Percentiles rank a stretch among this genome's conserved stretches.
Conservation (phyloP, 1,139 yeast genomes). For the Saccharomycopsis hybrid region DNA sequence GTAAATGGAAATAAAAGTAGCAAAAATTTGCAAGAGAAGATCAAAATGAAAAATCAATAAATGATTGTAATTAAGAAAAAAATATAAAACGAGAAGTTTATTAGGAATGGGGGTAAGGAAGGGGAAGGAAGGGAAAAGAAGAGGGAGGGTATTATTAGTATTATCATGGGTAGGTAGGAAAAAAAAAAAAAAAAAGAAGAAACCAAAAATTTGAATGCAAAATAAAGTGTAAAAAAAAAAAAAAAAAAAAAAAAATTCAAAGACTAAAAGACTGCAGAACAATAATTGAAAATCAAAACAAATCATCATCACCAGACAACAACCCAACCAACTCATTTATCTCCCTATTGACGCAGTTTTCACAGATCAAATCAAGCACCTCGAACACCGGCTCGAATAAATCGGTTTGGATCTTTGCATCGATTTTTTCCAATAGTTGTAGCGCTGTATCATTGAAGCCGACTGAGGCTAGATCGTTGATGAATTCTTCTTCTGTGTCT, state of each 20-base stretch:
- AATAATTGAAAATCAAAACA: too few species aligned
- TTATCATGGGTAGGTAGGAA: too few species aligned
- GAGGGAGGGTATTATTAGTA: too few species aligned
- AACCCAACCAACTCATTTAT: slow-evolving; percentile 1
- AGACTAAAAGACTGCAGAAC: too few species aligned
- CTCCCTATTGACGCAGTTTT: slow-evolving; percentile 4
- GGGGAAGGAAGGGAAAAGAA: too few species aligned
- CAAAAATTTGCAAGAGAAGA: background rate
- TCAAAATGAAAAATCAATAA: background rate
- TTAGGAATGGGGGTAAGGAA: too few species aligned
- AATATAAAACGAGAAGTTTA: too few species aligned
- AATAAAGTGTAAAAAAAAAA: too few species aligned
- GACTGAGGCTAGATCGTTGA: background rate
- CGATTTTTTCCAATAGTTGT: slow-evolving; percentile 5
- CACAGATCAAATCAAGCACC: slow-evolving; percentile 5
- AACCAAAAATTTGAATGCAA: background rate
- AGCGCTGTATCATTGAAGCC: slow-evolving; percentile 5
- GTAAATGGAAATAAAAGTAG: background rate
- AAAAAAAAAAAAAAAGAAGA: background rate
- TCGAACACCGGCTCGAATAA: slow-evolving; percentile 14
- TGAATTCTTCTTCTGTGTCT: background rate
- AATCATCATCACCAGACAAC: background rate
- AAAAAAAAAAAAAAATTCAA: too few species aligned
- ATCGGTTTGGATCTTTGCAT: slow-evolving; percentile 1
- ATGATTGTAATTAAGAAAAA: background rate